These are phyloP conservation scores for Simmondsia chinensis DNA, from an alignment of 148 eudicot species.

Conservation along the genomic window DNA sequence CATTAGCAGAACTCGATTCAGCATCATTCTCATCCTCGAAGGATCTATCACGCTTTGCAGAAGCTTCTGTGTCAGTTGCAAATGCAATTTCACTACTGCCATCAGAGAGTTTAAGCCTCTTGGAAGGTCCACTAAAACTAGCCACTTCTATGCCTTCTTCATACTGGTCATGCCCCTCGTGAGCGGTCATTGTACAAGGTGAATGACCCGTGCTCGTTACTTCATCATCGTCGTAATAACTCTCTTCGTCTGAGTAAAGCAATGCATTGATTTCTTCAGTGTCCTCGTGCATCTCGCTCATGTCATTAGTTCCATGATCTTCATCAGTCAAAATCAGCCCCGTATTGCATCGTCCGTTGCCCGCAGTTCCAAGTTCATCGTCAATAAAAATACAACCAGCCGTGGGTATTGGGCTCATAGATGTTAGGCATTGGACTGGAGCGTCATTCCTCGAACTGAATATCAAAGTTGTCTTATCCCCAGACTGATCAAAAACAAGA, in stretches of 20 bases:
- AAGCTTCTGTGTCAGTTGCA: slow-evolving; percentile 21
- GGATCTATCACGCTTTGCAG: slow-evolving; percentile 16
- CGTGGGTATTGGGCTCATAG: slow-evolving; percentile 26
- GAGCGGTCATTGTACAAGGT: slow-evolving; percentile 55
- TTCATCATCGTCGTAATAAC: slow-evolving; percentile 54
- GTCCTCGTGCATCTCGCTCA: slow-evolving; percentile 70
- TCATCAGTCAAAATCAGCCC: slow-evolving; percentile 31
- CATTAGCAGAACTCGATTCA: slow-evolving; percentile 53
- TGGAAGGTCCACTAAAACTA: slow-evolving; percentile 42
- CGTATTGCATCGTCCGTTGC: slow-evolving; percentile 8
- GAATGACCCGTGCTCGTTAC: slow-evolving; percentile 87
- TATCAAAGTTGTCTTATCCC: slow-evolving; percentile 67
- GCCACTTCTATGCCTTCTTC: slow-evolving; percentile 47
- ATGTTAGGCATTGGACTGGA: slow-evolving; percentile 20
- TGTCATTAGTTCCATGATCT: slow-evolving; percentile 19
- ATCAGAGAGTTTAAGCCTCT: slow-evolving; percentile 36
- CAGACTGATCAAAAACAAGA: slow-evolving; percentile 87
- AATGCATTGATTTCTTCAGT: slow-evolving; percentile 81
- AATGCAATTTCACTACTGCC: slow-evolving; percentile 24
- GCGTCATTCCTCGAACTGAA: slow-evolving; percentile 40
- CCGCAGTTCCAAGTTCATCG: slow-evolving; percentile 11
- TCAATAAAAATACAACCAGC: slow-evolving; percentile 6
- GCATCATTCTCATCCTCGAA: slow-evolving; percentile 51
- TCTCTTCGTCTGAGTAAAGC: slow-evolving; percentile 67
- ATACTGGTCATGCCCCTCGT: slow-evolving; percentile 24